phyloP scores from a whole-genome alignment of 805 yeast genomes.

The Metschnikowia vanudenii region DNA sequence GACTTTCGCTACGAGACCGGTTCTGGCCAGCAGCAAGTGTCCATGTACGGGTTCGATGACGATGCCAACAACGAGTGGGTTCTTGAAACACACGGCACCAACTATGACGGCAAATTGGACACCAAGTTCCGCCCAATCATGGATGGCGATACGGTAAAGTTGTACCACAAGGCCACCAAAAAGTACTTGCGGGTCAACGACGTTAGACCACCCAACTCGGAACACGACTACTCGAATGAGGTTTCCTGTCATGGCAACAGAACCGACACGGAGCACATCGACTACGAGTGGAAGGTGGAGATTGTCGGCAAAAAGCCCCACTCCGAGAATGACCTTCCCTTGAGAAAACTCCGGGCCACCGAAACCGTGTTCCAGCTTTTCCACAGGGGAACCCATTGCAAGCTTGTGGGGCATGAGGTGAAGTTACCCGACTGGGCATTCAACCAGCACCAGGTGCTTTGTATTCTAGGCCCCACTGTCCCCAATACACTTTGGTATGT shows the following conservation, averaged over 20 bases:
- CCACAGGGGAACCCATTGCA: slow-evolving; percentile 68
- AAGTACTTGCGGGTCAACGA: slow-evolving; percentile 70
- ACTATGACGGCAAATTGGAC: slow-evolving; percentile 40
- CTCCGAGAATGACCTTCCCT: slow-evolving; percentile 33
- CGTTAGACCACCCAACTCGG: slow-evolving; percentile 81
- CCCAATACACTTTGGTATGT: slow-evolving; percentile 72
- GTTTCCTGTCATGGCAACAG: slow-evolving; percentile 70
- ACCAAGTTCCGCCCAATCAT: slow-evolving; percentile 35
- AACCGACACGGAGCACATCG: slow-evolving; percentile 56
- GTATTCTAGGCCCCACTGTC: slow-evolving; percentile 70
- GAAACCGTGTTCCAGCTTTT: slow-evolving; percentile 68
- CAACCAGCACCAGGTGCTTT: slow-evolving; percentile 83
- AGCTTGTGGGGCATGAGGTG: slow-evolving; percentile 67
- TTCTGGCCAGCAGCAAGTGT: slow-evolving; percentile 73
- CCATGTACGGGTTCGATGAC: slow-evolving; percentile 60
- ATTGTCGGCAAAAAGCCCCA: slow-evolving; percentile 38
- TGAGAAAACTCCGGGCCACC: slow-evolving; percentile 47
- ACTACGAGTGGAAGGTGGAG: slow-evolving; percentile 68
- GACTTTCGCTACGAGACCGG: slow-evolving; percentile 60
- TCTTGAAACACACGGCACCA: slow-evolving; percentile 46
- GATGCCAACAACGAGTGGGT: slow-evolving; percentile 73
- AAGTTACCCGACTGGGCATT: slow-evolving; percentile 84
- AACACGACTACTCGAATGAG: slow-evolving; percentile 86
- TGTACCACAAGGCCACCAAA: slow-evolving; percentile 71
- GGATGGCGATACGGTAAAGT: slow-evolving; percentile 56